Percentiles rank a stretch among this genome's conserved stretches.
Evolutionary conservation across 2,329 filamentous ascomycete species (phyloP).

Genomic region (Ophiostoma montium): DNA sequence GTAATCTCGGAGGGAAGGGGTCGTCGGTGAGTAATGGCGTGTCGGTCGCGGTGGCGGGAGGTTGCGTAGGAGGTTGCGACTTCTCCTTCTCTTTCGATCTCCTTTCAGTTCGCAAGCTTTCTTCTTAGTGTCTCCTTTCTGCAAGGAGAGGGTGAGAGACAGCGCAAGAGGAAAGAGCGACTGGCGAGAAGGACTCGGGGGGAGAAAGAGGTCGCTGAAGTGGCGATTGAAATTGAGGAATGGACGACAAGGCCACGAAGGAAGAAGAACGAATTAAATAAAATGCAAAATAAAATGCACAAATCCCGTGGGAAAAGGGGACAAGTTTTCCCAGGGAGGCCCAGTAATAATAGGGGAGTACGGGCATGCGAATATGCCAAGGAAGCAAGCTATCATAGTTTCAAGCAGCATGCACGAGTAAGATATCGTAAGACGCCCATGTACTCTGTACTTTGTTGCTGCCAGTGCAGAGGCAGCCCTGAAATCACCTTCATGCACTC

Average conservation of each 20-base stretch:
- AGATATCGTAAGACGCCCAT: not conserved
- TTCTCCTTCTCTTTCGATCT: not conserved
- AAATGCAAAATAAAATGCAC: not conserved
- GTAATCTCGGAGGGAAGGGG: not conserved
- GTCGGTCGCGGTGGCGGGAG: too few relatives aligned
- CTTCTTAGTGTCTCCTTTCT: too few relatives aligned
- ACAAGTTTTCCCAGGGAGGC: not conserved
- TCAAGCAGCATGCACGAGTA: not conserved
- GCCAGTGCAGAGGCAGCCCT: too few relatives aligned
- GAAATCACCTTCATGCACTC: too few relatives aligned
- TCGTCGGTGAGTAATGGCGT: too few relatives aligned
- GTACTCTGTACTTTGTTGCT: not conserved
- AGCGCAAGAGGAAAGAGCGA: slow-evolving; percentile 2
- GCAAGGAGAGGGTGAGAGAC: not conserved
- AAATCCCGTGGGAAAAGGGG: not conserved
- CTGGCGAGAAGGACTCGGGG: not conserved
- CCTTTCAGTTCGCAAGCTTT: too few relatives aligned
- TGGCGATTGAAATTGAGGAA: not conserved
- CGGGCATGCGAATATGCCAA: not conserved
- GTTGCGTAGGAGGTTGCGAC: not conserved
- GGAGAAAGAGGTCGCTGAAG: not conserved
- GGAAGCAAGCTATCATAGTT: not conserved
- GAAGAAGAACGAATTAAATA: slow-evolving; percentile 4
- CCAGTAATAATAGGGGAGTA: not conserved
- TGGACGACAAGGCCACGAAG: slow-evolving; percentile 6